These are phyloP conservation scores for Lactarius evosmus DNA, from an alignment of 768 basidiomycete genomes.

Conservation along the genomic window DNA sequence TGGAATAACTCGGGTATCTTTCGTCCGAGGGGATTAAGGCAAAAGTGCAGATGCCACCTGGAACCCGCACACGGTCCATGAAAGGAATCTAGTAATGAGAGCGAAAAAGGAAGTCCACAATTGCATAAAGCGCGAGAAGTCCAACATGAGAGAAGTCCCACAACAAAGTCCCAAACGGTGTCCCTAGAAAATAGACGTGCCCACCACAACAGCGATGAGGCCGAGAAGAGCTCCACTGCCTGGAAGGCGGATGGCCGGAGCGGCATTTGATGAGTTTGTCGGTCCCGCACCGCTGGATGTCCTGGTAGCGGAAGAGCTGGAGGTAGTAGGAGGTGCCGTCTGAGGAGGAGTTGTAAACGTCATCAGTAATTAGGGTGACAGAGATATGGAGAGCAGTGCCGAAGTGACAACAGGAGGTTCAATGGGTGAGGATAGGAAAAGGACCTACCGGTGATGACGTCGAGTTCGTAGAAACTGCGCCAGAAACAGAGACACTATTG, in stretches of 20 bases:
- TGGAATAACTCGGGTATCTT: not conserved
- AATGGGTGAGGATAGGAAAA: not conserved
- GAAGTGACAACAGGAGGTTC: not conserved
- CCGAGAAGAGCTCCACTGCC: not conserved
- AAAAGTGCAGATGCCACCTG: not conserved
- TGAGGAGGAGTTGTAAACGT: not conserved
- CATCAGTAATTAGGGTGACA: not conserved
- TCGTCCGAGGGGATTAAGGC: not conserved
- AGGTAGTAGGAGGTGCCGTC: not conserved
- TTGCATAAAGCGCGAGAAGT: not conserved
- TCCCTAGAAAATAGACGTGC: constrained; percentile 11
- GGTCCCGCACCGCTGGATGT: not conserved
- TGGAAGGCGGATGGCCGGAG: not conserved
- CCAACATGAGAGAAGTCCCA: not conserved
- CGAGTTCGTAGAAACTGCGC: not conserved
- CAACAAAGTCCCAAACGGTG: constrained; percentile 4
- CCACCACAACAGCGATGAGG: not conserved
- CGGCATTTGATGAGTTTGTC: constrained; percentile 7
- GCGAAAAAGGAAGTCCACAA: not conserved
- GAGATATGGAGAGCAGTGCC: not conserved
- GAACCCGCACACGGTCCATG: constrained; percentile 3
- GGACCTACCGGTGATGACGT: constrained; percentile 10
- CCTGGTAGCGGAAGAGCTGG: not conserved
- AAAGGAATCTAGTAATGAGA: not conserved
- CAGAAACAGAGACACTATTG: constrained; percentile 36